These are phyloP conservation scores for Mycena olivaceomarginata DNA, from an alignment of 768 basidiomycete genomes.

Conservation along the genomic window DNA sequence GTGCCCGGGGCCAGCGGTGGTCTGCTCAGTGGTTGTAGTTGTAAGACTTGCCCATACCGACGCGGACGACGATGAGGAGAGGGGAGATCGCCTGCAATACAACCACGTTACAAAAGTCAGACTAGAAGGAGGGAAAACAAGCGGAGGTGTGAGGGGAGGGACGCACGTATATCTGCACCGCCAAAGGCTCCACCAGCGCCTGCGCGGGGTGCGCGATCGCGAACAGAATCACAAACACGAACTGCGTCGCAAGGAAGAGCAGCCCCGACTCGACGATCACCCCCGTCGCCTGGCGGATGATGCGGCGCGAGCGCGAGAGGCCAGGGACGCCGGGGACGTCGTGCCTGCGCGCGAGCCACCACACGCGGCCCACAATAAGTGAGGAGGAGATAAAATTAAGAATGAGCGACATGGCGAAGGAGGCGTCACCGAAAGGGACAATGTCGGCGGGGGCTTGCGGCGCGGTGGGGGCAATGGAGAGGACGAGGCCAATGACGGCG, in stretches of 20 bases:
- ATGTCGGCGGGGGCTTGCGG: neutral
- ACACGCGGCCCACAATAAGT: neutral
- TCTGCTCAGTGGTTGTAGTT: no score
- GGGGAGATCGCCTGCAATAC: neutral
- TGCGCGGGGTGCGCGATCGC: neutral
- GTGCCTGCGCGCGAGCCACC: neutral
- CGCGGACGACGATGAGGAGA: neutral
- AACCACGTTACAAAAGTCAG: no score
- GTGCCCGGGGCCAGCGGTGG: no score
- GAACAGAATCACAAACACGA: neutral
- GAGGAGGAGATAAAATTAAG: neutral
- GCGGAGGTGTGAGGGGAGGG: fast-evolving
- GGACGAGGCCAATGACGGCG: neutral
- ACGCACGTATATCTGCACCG: neutral
- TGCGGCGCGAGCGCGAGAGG: neutral
- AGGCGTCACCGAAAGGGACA: neutral
- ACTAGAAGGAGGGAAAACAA: neutral
- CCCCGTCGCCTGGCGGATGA: neutral
- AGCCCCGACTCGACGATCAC: neutral
- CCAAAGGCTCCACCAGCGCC: neutral
- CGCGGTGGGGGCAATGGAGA: neutral
- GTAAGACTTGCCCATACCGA: neutral
- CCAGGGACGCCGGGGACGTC: neutral
- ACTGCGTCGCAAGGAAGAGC: neutral
- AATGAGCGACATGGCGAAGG: neutral